phyloP scores from a whole-genome alignment of 2,329 filamentous ascomycete species.

The Diaporthe capsici region DNA sequence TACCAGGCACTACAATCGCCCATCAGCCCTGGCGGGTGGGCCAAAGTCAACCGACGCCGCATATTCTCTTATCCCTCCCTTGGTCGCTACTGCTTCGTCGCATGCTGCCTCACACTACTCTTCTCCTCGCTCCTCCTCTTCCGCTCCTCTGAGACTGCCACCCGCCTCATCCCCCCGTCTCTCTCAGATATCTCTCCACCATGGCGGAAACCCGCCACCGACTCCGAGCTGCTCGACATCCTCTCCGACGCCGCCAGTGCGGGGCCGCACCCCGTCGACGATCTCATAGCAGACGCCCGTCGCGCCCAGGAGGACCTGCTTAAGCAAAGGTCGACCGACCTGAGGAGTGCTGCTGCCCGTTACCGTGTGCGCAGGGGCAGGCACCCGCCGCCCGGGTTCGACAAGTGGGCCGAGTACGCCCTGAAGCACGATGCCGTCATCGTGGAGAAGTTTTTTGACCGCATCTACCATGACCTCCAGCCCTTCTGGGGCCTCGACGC shows the following conservation, averaged over 20 bases:
- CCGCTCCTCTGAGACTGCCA: conserved; percentile 33
- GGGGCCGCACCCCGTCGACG: conserved; percentile 59
- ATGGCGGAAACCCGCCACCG: conserved; percentile 41
- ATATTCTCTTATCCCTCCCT: conserved; percentile 28
- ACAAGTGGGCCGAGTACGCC: conserved; percentile 63
- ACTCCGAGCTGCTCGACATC: conserved; percentile 42
- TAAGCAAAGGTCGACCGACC: conserved; percentile 56
- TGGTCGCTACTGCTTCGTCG: conserved; percentile 38
- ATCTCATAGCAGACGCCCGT: conserved; percentile 57
- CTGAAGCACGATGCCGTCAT: conserved; percentile 57
- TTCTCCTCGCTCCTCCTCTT: conserved; percentile 40
- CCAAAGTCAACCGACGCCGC: conserved; percentile 37
- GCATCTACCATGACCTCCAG: conserved; percentile 65
- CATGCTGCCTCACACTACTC: conserved; percentile 36
- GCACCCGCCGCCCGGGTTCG: conserved; percentile 64
- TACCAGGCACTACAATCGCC: conserved; percentile 36
- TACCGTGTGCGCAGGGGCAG: conserved; percentile 63
- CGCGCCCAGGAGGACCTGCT: conserved; percentile 56
- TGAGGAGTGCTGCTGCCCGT: conserved; percentile 60
- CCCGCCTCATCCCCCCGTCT: conserved; percentile 26
- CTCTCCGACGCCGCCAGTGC: conserved; percentile 33
- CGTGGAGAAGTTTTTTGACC: conserved; percentile 66
- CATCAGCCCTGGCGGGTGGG: conserved; percentile 35
- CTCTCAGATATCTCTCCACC: conserved; percentile 37
- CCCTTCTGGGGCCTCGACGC: conserved; percentile 70